Base-by-base conservation (phyloP, 768 basidiomycete genomes). In the Boletus sp. region DNA sequence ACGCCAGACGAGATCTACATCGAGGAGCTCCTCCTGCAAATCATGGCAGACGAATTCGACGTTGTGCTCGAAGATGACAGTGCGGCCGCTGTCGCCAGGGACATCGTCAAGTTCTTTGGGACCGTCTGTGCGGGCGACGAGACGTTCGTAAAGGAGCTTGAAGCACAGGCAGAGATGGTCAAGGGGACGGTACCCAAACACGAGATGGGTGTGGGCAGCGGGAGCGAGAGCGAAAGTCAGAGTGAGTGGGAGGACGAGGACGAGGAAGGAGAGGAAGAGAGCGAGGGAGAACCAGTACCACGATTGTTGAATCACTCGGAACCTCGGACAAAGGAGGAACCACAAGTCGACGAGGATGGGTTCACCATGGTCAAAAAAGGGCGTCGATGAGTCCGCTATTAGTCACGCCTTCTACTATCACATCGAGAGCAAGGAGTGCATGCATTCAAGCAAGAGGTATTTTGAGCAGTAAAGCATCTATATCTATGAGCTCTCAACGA, bases 21-120 rank as follows among this genome's bases (percentile, higher is more conserved):
- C 58, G 92, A 92, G 65, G 85, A 91, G 51, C 76, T 89, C 60
- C 77, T 98, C 14, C 77, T 90, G 12, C 92, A 96, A 66, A 82
- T 91, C 47, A 85, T 97, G 80, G 77, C 78, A 8, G 92, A 97
- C 64, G 95, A 97, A 67, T 98, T 92, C 65, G 92, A 94, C 20
- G 81, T 84, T 14, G 74, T 80, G 11, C 74, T 98, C 24, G 94
- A 97, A 61, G 96, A 98, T 64, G 91, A 83, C 18, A 94, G 91
- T 53, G 85, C 87, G 1, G 84, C 85, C 55, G 74, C 70, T 4
- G 85, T 98, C 42, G 88, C 92, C 11, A 74, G 68, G 60, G 92
- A 94, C 65, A 76, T 94, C 33, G 79, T 92, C 32, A 71, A 65
- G 39, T 72, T 94, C 29, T 94, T 91, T 86, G 79, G 78, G 32